phyloP scores from a whole-genome alignment of 2,329 filamentous ascomycete species.

The Ophiostoma perfectum region DNA sequence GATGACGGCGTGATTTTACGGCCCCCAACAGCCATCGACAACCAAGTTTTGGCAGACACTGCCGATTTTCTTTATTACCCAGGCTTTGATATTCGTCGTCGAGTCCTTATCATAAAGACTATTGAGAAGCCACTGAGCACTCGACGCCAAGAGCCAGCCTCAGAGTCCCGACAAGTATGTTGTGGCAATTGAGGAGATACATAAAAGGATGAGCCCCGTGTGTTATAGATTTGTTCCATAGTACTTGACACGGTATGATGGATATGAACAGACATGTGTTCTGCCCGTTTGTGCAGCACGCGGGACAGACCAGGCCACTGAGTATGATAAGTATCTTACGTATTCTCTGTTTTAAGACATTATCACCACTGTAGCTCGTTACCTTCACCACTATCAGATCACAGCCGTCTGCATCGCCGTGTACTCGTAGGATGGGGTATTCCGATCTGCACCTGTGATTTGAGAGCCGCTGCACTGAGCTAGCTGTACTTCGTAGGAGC shows the following conservation, averaged over 20 bases:
- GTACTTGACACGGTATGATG: background rate
- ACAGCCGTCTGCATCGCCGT: too few species aligned
- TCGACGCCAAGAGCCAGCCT: constrained; percentile 1
- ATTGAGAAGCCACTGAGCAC: background rate
- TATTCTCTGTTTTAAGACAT: too few species aligned
- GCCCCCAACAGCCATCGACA: background rate
- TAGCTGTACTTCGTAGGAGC: background rate
- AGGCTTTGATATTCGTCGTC: background rate
- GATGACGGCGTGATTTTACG: background rate
- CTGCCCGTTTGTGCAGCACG: background rate
- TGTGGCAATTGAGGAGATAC: background rate
- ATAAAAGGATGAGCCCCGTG: background rate
- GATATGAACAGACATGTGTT: constrained; percentile 8
- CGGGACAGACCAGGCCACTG: too few species aligned
- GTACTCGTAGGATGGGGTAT: too few species aligned
- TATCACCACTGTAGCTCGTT: too few species aligned
- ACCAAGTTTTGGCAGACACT: too few species aligned
- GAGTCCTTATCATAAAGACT: background rate
- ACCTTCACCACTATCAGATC: too few species aligned
- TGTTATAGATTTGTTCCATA: constrained; percentile 2
- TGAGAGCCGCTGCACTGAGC: too few species aligned
- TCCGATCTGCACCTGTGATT: too few species aligned
- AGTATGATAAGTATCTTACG: too few species aligned
- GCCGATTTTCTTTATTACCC: too few species aligned
- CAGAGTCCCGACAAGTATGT: background rate